Percentiles rank a stretch among this genome's conserved stretches.
These are phyloP conservation scores for Fusarium sp. DNA, from an alignment of 2,329 filamentous ascomycete genomes.

Conservation along the genomic window DNA sequence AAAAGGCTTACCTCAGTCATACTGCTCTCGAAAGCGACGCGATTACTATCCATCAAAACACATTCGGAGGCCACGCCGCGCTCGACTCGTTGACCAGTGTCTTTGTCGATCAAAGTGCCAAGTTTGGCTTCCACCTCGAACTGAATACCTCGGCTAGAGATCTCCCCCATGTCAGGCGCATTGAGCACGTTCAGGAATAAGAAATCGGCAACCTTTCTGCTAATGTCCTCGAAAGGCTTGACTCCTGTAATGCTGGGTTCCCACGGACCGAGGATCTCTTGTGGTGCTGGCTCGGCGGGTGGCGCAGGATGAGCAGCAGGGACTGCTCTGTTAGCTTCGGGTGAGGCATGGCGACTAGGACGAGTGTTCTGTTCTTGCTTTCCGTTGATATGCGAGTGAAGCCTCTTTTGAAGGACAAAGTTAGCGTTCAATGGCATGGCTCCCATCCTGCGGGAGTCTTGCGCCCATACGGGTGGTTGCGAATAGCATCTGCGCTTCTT, in stretches of 20 bases:
- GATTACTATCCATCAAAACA: constrained; percentile 70
- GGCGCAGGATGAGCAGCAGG: constrained; percentile 27
- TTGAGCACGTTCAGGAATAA: constrained; percentile 78
- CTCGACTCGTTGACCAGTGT: constrained; percentile 75
- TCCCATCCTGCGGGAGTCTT: constrained; percentile 53
- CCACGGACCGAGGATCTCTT: constrained; percentile 66
- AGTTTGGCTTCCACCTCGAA: constrained; percentile 97
- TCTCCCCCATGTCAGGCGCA: constrained; percentile 73
- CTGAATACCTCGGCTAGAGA: constrained; percentile 73
- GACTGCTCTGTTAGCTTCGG: constrained; percentile 42
- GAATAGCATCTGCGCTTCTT: constrained; percentile 57
- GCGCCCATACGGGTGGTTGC: constrained; percentile 63
- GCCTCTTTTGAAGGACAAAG: constrained; percentile 47
- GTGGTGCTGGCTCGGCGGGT: constrained; percentile 48
- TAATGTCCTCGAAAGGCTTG: constrained; percentile 79
- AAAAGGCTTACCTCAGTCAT: constrained; percentile 83
- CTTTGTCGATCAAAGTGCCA: constrained; percentile 81
- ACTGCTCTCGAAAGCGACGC: constrained; percentile 81
- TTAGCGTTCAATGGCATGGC: constrained; percentile 53
- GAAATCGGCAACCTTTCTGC: constrained; percentile 83
- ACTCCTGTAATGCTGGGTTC: constrained; percentile 76
- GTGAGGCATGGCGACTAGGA: constrained; percentile 58
- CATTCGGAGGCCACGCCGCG: constrained; percentile 78
- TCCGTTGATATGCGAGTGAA: constrained; percentile 54
- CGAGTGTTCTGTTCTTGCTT: constrained; percentile 52